Conservation (phyloP, 345 rosid genomes). For the Linum tenue region DNA sequence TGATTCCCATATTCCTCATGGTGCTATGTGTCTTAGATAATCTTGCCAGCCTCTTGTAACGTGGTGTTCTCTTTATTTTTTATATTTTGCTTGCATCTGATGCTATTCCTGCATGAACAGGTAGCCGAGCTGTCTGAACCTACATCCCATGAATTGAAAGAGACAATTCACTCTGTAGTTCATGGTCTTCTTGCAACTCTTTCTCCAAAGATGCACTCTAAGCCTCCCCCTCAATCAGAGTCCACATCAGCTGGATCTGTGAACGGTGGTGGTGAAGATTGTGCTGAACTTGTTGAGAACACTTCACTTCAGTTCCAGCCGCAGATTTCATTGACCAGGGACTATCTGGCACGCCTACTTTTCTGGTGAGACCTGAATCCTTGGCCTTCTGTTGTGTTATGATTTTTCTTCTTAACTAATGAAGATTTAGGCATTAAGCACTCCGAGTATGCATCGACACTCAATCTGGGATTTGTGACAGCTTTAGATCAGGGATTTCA, state of each 20-base stretch:
- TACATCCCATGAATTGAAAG: constrained; percentile 61
- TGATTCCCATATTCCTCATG: not conserved
- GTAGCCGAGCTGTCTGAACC: constrained; percentile 96
- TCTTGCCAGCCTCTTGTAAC: not conserved
- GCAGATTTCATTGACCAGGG: constrained; percentile 64
- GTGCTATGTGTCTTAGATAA: not conserved
- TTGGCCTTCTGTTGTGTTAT: not conserved
- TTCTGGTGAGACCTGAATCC: constrained; percentile 58
- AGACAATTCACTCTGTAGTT: constrained; percentile 65
- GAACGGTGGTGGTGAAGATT: constrained; percentile 48
- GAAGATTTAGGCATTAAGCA: too few relatives aligned
- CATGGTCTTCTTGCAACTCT: constrained; percentile 94
- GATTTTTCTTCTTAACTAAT: not conserved
- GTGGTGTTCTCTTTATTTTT: not conserved
- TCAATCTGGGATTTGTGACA: too few relatives aligned
- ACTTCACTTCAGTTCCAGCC: constrained; percentile 85
- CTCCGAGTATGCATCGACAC: too few relatives aligned
- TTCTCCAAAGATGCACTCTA: constrained; percentile 81
- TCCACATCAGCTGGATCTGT: constrained; percentile 34
- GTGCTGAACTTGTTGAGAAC: constrained; percentile 70
- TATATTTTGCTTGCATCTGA: constrained; percentile 1
- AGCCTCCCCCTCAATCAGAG: constrained; percentile 53
- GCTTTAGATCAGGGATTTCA: too few relatives aligned
- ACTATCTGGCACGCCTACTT: constrained; percentile 86
- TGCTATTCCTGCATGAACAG: constrained; percentile 28